A percentile compares a stretch with the other conserved stretches of the same genome.
phyloP scores from a whole-genome alignment of 2,329 filamentous ascomycete species.

The Atkinsonella hypoxylon region DNA sequence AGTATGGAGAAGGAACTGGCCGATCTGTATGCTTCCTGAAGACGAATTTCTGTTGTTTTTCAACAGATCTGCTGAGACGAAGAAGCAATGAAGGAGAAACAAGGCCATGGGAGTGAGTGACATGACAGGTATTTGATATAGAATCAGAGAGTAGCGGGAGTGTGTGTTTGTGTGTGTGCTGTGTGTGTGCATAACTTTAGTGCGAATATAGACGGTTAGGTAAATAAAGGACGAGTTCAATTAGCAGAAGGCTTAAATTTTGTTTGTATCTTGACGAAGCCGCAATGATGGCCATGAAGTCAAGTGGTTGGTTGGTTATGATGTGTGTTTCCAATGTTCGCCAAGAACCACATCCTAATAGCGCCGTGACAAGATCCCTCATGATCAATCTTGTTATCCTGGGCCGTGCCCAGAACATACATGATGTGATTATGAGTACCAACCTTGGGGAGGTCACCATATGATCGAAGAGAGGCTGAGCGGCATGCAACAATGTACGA shows the following conservation, averaged over 20 bases:
- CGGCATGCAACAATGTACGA: neutral
- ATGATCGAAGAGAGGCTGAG: no score
- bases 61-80: neutral
- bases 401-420: no score
- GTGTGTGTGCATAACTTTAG: neutral
- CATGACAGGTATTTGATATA: neutral
- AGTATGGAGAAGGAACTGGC: constrained; percentile 42
- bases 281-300: no score
- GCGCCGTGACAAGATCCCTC: no score
- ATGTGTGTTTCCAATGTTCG: no score
- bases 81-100: neutral
- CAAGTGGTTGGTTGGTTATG: no score
- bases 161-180: neutral
- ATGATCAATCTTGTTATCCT: no score
- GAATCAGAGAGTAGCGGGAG: neutral
- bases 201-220: neutral
- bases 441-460: neutral
- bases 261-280: no score
- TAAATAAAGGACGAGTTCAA: neutral
- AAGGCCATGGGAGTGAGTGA: neutral
- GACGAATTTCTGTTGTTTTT: neutral
- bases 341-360: neutral
- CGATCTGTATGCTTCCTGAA: constrained; percentile 18
- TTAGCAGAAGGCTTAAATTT: neutral
- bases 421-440: neutral